Base-by-base conservation (phyloP, 768 basidiomycete species). In the Pleurotus salmoneostramineus region DNA sequence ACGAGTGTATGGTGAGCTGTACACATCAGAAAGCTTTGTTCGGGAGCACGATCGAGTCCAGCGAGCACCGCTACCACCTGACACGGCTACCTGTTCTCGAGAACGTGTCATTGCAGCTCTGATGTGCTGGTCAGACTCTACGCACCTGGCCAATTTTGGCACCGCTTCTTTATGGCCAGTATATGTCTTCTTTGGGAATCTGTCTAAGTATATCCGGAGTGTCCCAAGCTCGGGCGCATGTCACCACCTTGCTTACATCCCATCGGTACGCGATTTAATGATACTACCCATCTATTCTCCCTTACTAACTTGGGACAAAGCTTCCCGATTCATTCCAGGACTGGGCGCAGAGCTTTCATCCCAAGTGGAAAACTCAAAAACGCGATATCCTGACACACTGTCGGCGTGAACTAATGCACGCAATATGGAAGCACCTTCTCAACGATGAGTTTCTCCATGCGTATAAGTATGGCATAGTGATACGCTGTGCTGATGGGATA, bases 241-340 rank as follows among this genome's bases (percentile, higher is more conserved):
- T 44, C 61, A 75, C 43, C 76, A 77, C 52, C 6, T 77, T 6
- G 74, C 72, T 0, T 78, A 77, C 62, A 68, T 80, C 56, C 73
- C 75, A 0, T 68, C 67, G 33, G 73, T 76, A 60, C 56, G 66
- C 58, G 43, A 15, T 21, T 27, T 15, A 11, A 48, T 12, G 15
- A 12, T 12, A 48, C 5, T 32, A 27, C 15, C 11, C 31, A 17
- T n/a, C 47, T 48, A 14, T 40, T 27, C 47, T 21, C 15, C 47
- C 14, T 48, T 48, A 32, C 15, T 32, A 12, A 27, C 11, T 15
- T 27, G 47, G 47, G 11, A n/a, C n/a, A n/a, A n/a, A 49, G 48
- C 27, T 49, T n/a, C 48, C 48, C 4, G 48, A 49, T 49, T 21
- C 48, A 11, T 49, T 49, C 14, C 17, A 49, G 12, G 48, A 49